Base-by-base conservation (phyloP, 331 rosid genomes). In the Stylosanthes scabra region DNA sequence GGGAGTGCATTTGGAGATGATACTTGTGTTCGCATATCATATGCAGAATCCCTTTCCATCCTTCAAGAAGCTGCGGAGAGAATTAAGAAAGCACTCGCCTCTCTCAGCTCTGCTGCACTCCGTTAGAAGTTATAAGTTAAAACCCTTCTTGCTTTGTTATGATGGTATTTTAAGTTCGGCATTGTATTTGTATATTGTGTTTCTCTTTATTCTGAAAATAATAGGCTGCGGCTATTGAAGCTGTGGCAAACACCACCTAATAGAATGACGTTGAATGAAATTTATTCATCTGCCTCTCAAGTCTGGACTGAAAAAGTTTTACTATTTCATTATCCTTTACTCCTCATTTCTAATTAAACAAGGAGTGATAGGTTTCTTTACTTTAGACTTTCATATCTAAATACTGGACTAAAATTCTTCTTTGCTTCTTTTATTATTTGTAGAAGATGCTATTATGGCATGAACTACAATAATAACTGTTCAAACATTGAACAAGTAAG, bases 1-100 rank as follows among this genome's bases (percentile, higher is more conserved):
- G 98, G 98, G 63, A 85, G 85, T 81, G 98, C 96, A 34, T 93
- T 93, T 59, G 96, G 98, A 50, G 88, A 93, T 47, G 91, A 91
- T 47, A 86, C 61, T 31, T 93, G 98, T 86, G 81, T 93, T 57
- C 89, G 98, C 11, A 89, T 93, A 61, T 93, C 98, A 4, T 93
- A 91, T 15, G 97, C 98, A 0, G 90, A 82, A 70, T 91, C 98
- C 41, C 97, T 91, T 60, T 25, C 87, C 59, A 85, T 89, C 61
- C 63, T 93, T 39, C 88, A 89, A 72, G 97, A 85, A 29, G 98
- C 98, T 20, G 89, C 71, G 16, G 97, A 91, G 78, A 83, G 92
- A 72, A 91, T 93, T 29, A 89, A 87, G 88, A 82, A 93, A 60
- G 87, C 97, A 13, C 84, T 93, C 28, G 0, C 55, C 42, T 41